Percentiles rank a stretch among this genome's conserved stretches.
phyloP scores from a whole-genome alignment of 495 filamentous ascomycete genomes.

The Chaetomium tenue region DNA sequence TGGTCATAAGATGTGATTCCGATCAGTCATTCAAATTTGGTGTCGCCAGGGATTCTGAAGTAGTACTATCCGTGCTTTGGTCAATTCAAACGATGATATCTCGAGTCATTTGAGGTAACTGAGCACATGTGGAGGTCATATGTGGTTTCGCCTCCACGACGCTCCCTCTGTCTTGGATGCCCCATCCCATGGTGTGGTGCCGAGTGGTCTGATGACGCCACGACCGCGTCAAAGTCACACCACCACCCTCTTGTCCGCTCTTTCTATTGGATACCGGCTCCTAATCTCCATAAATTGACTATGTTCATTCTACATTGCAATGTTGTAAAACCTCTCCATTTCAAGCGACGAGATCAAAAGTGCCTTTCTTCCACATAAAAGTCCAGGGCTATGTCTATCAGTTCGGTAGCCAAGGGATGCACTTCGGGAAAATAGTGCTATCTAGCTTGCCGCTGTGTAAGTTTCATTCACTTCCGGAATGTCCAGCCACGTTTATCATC shows the following conservation, averaged over 20 bases:
- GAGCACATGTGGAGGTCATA: not conserved
- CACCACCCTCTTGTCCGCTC: not conserved
- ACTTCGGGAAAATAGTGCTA: no score
- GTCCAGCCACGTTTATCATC: no score
- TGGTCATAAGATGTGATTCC: not conserved
- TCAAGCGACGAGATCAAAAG: no score
- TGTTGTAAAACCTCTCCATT: no score
- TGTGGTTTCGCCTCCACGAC: conserved; percentile 7
- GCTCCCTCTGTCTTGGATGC: not conserved
- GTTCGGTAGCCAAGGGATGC: no score
- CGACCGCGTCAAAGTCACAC: conserved; percentile 12
- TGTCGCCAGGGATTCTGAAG: not conserved
- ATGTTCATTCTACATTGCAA: no score
- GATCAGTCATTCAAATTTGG: not conserved
- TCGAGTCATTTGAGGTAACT: not conserved
- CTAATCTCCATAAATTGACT: not conserved
- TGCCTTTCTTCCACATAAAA: no score
- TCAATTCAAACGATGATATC: not conserved
- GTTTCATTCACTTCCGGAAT: no score
- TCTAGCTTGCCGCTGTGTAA: no score
- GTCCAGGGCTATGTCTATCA: no score
- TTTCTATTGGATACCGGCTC: not conserved
- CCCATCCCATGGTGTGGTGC: not conserved
- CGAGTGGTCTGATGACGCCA: conserved; percentile 32
- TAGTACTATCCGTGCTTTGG: not conserved